Percentiles rank a stretch among this genome's conserved stretches.
phyloP scores from a whole-genome alignment of 306 rosid genomes.

The Betula pendula region DNA sequence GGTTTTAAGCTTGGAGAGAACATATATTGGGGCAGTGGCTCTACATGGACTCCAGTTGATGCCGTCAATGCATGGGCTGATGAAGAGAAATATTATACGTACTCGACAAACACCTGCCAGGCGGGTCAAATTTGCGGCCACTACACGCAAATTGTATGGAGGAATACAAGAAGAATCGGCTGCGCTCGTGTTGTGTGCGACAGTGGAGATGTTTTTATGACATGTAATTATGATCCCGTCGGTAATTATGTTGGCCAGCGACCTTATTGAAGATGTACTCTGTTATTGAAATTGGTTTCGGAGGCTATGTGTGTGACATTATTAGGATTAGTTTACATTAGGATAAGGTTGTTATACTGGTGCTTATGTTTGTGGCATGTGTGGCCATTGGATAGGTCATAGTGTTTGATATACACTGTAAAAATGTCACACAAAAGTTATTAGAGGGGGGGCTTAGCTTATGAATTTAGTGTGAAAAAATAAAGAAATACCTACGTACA shows the following conservation, averaged over 20 bases:
- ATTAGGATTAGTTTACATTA: background rate
- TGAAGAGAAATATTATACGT: slow-evolving; percentile 69
- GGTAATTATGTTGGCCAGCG: slow-evolving; percentile 83
- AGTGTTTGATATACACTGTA: background rate
- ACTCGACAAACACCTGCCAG: slow-evolving; percentile 53
- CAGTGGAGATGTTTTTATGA: slow-evolving; percentile 79
- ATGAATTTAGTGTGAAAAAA: background rate
- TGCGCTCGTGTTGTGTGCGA: slow-evolving; percentile 78
- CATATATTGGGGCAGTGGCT: slow-evolving; percentile 82
- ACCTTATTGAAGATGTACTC: too few relatives aligned
- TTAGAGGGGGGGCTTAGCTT: background rate
- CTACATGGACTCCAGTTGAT: slow-evolving; percentile 63
- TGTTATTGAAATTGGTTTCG: background rate
- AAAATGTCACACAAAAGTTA: background rate
- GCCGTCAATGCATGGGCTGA: slow-evolving; percentile 70
- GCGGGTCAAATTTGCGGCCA: slow-evolving; percentile 83
- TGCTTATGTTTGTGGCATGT: background rate
- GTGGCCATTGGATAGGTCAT: background rate
- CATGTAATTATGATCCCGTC: slow-evolving; percentile 76
- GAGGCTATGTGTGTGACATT: background rate
- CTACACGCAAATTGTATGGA: slow-evolving; percentile 88
- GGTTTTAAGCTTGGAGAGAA: slow-evolving; percentile 82
- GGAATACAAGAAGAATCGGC: slow-evolving; percentile 60
- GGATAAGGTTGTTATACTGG: background rate
- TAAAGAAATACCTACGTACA: too few relatives aligned